Evolutionary conservation across 805 yeast genomes (phyloP).

Genomic region (Nakazawaea populi): DNA sequence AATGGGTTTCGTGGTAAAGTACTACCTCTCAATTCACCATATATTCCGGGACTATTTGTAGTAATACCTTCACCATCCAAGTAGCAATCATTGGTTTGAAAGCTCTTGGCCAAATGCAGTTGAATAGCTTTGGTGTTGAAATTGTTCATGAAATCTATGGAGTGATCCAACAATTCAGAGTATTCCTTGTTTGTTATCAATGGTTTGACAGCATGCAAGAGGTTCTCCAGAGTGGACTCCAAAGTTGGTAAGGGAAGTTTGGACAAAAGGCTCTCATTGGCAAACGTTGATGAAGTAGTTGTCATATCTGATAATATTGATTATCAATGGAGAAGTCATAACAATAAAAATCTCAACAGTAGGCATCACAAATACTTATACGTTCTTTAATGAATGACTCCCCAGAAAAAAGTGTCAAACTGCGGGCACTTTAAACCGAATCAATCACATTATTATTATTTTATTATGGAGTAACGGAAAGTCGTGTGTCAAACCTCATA

Average conservation of each 20-base stretch:
- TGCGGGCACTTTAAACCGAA: not conserved
- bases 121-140: constrained; percentile 42
- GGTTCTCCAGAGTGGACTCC: constrained; percentile 41
- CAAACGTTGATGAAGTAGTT: constrained; percentile 32
- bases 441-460: not conserved
- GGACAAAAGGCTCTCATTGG: constrained; percentile 41
- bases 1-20: constrained; percentile 76
- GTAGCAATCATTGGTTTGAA: constrained; percentile 40
- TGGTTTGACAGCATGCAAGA: constrained; percentile 55
- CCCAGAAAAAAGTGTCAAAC: not conserved
- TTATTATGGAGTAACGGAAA: not conserved
- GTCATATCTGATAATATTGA: not conserved
- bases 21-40: constrained; percentile 60
- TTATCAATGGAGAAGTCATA: too few relatives aligned
- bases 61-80: constrained; percentile 41
- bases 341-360: too few relatives aligned
- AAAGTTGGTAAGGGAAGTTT: constrained; percentile 59
- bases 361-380: too few relatives aligned
- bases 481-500: not conserved
- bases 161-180: constrained; percentile 32
- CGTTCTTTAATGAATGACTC: not conserved
- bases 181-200: constrained; percentile 49
- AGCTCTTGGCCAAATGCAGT: constrained; percentile 42
- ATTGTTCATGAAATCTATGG: constrained; percentile 40
- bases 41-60: constrained; percentile 51